Evolutionary conservation across 2,329 filamentous ascomycete species (phyloP).

Genomic region (Arthrinium puccinioides): DNA sequence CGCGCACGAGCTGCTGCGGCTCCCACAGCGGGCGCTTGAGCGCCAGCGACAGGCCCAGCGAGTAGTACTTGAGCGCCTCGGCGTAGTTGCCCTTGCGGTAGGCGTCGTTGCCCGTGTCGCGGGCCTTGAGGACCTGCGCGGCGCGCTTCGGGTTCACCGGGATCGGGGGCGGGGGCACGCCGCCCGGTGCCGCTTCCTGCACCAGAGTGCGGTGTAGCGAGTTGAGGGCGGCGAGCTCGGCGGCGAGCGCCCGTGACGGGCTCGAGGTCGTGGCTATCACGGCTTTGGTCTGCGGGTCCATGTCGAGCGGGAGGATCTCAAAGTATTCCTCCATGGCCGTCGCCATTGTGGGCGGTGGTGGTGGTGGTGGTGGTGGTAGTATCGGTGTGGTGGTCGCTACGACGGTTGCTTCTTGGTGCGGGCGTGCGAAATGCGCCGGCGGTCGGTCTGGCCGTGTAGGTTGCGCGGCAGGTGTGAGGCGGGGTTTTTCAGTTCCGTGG

Average conservation of each 20-base stretch:
- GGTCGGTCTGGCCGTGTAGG: too few species aligned
- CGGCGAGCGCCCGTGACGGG: constrained; percentile 42
- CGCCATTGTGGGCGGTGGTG: not conserved
- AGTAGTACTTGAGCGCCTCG: constrained; percentile 77
- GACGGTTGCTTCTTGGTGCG: too few species aligned
- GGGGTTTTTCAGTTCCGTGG: too few species aligned
- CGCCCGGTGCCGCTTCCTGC: constrained; percentile 52
- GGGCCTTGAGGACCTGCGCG: constrained; percentile 82
- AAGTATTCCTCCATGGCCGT: constrained; percentile 43
- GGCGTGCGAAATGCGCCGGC: too few species aligned
- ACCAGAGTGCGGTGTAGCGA: constrained; percentile 68
- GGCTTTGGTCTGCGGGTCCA: constrained; percentile 77
- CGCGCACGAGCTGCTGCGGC: constrained; percentile 71
- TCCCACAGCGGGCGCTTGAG: constrained; percentile 79
- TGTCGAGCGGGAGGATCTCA: constrained; percentile 70
- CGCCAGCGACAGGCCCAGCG: constrained; percentile 86
- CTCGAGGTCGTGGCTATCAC: constrained; percentile 45
- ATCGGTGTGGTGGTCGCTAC: too few species aligned
- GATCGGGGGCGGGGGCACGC: constrained; percentile 74
- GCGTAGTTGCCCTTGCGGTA: constrained; percentile 70
- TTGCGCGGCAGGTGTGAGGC: too few species aligned
- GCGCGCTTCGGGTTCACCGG: constrained; percentile 90
- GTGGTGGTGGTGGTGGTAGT: too few species aligned
- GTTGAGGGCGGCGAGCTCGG: constrained; percentile 71
- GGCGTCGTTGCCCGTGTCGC: constrained; percentile 76